These are phyloP conservation scores for Russula sp. DNA, from an alignment of 768 basidiomycete species.

Conservation along the genomic window DNA sequence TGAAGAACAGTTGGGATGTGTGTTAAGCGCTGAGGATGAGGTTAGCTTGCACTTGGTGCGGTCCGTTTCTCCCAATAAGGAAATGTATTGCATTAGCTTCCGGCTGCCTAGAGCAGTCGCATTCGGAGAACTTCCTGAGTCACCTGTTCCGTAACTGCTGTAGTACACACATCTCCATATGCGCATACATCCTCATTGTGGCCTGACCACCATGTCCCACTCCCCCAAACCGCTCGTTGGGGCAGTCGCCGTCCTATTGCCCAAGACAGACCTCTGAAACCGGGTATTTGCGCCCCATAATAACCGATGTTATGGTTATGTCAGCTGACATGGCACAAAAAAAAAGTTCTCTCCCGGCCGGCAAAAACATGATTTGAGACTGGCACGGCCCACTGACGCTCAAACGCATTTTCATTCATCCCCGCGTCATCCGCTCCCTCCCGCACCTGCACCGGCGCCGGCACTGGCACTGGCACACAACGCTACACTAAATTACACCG, in stretches of 20 bases:
- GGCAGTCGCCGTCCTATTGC: neutral
- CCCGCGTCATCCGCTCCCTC: slow-evolving; percentile 17
- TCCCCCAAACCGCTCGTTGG: neutral
- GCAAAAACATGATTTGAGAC: neutral
- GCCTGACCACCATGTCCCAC: slow-evolving; percentile 1
- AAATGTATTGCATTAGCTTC: slow-evolving; percentile 98
- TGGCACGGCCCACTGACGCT: neutral
- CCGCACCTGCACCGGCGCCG: neutral
- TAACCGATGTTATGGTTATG: slow-evolving; percentile 7
- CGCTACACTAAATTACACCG: neutral
- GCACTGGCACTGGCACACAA: neutral
- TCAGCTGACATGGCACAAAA: slow-evolving; percentile 15
- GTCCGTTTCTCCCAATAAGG: slow-evolving; percentile 92
- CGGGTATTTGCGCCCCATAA: neutral
- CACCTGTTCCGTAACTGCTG: neutral
- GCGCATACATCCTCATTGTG: slow-evolving; percentile 4
- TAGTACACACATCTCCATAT: neutral
- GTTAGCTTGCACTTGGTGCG: slow-evolving; percentile 72
- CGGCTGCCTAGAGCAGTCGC: slow-evolving; percentile 52
- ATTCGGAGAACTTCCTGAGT: slow-evolving; percentile 28
- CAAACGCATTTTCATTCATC: neutral
- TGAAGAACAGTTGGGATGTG: slow-evolving; percentile 57
- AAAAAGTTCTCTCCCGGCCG: slow-evolving; percentile 1
- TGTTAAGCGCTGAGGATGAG: slow-evolving; percentile 49
- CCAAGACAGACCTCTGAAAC: neutral